Evolutionary conservation across 371 early-diverging fungal species (phyloP).

Genomic region (Mortierella sp.): DNA sequence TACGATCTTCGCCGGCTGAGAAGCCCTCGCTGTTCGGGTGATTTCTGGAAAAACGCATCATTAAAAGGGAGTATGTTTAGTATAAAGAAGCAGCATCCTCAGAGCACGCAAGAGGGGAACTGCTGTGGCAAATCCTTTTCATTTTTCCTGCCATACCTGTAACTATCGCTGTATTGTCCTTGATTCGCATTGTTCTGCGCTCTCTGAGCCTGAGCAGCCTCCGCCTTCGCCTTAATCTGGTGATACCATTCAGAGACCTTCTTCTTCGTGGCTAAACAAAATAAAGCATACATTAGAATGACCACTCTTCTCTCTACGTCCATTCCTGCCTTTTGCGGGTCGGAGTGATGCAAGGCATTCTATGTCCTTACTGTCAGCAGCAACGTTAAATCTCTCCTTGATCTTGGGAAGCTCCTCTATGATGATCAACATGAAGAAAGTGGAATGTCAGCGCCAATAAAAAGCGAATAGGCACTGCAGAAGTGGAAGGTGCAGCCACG

Average conservation of each 20-base stretch:
- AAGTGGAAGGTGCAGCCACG: too few relatives aligned
- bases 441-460: too few relatives aligned
- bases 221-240: conserved; percentile 41
- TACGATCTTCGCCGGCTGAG: conserved; percentile 2
- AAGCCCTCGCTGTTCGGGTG: neutral
- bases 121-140: too few relatives aligned
- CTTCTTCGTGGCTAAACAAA: conserved; percentile 43
- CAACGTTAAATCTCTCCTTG: conserved; percentile 51
- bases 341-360: too few relatives aligned
- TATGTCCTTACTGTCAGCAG: conserved; percentile 54
- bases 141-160: conserved; percentile 9
- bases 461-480: neutral
- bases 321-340: too few relatives aligned
- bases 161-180: conserved; percentile 8
- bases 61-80: neutral
- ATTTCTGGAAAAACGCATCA: neutral
- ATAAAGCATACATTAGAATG: too few relatives aligned
- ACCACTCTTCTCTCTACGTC: too few relatives aligned
- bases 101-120: too few relatives aligned
- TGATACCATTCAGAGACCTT: conserved; percentile 53
- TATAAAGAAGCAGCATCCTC: too few relatives aligned
- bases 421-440: neutral
- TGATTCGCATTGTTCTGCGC: conserved; percentile 13
- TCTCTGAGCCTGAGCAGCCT: conserved; percentile 32
- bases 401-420: conserved; percentile 55